These are phyloP conservation scores for Solanum clarkiae DNA, from an alignment of 257 asterid species.

Conservation along the genomic window DNA sequence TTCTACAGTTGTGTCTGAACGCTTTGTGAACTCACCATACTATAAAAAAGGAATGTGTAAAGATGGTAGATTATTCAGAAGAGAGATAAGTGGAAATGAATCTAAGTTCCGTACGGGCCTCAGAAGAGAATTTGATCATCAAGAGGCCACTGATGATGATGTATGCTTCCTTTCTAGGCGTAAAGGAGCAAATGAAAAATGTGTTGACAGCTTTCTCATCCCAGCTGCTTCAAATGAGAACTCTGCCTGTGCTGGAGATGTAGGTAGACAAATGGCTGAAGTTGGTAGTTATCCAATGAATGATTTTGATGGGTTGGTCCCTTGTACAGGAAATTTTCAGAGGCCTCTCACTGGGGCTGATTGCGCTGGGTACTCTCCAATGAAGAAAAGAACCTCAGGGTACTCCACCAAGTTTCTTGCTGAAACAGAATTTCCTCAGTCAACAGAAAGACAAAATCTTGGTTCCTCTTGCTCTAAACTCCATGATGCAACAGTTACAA, in stretches of 20 bases:
- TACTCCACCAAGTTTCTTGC: conserved; percentile 11
- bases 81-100: conserved; percentile 12
- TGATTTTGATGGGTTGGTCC: conserved; percentile 7
- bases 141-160: background rate
- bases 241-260: conserved; percentile 1
- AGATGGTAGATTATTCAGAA: conserved; percentile 15
- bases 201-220: conserved; percentile 2
- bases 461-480: conserved; percentile 8
- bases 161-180: background rate
- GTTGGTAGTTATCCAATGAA: conserved; percentile 17
- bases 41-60: conserved; percentile 13
- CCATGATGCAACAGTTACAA: conserved; percentile 28
- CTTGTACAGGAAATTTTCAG: background rate
- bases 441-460: conserved; percentile 2
- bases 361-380: conserved; percentile 15
- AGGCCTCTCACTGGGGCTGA: conserved; percentile 12
- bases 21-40: conserved; percentile 8
- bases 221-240: conserved; percentile 10
- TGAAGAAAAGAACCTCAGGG: conserved; percentile 9
- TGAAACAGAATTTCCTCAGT: conserved; percentile 17
- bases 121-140: conserved; percentile 6
- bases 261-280: conserved; percentile 13
- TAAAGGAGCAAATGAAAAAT: conserved; percentile 4
- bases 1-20: conserved; percentile 16
- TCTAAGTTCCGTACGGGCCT: conserved; percentile 8